These are phyloP conservation scores for Articulospora tetracladia DNA, from an alignment of 495 filamentous ascomycete species.

Conservation along the genomic window DNA sequence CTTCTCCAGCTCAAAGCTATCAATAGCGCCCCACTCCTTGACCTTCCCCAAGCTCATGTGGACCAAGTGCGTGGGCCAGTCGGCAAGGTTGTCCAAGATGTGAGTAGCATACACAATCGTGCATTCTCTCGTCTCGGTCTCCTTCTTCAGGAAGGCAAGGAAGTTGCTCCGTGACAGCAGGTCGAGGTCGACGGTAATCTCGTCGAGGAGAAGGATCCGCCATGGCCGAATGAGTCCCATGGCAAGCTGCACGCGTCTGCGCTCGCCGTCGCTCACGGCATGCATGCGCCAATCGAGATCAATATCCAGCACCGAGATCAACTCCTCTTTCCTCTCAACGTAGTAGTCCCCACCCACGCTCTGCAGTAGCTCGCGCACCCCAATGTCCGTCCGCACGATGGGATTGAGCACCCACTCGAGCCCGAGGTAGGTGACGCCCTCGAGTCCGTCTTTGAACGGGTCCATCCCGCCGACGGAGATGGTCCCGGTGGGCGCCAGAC, in stretches of 20 bases:
- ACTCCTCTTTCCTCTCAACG: slow-evolving; percentile 75
- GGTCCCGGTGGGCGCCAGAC: slow-evolving; percentile 70
- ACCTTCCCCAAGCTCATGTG: slow-evolving; percentile 89
- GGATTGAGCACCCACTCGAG: slow-evolving; percentile 98
- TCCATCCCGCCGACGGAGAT: slow-evolving; percentile 78
- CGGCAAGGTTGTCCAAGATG: slow-evolving; percentile 87
- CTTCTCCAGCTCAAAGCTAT: slow-evolving; percentile 42
- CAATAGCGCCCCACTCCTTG: slow-evolving; percentile 72
- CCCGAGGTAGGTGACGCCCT: slow-evolving; percentile 95
- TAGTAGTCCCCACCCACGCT: slow-evolving; percentile 86
- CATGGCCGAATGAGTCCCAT: slow-evolving; percentile 96
- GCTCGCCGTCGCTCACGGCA: slow-evolving; percentile 86
- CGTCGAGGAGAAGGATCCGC: slow-evolving; percentile 85
- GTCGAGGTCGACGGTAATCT: slow-evolving; percentile 97
- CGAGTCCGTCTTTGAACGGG: slow-evolving; percentile 81
- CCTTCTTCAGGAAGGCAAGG: slow-evolving; percentile 76
- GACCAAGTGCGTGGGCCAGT: slow-evolving; percentile 92
- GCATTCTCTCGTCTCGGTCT: slow-evolving; percentile 77
- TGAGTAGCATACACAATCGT: slow-evolving; percentile 98
- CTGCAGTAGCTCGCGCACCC: slow-evolving; percentile 75
- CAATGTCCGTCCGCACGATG: slow-evolving; percentile 93
- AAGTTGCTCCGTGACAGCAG: slow-evolving; percentile 80
- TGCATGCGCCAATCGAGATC: slow-evolving; percentile 93
- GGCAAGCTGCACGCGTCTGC: slow-evolving; percentile 86
- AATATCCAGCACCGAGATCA: slow-evolving; percentile 86